phyloP scores from a whole-genome alignment of 176 grass and related monocot genomes.

The Hordeum vulgare region DNA sequence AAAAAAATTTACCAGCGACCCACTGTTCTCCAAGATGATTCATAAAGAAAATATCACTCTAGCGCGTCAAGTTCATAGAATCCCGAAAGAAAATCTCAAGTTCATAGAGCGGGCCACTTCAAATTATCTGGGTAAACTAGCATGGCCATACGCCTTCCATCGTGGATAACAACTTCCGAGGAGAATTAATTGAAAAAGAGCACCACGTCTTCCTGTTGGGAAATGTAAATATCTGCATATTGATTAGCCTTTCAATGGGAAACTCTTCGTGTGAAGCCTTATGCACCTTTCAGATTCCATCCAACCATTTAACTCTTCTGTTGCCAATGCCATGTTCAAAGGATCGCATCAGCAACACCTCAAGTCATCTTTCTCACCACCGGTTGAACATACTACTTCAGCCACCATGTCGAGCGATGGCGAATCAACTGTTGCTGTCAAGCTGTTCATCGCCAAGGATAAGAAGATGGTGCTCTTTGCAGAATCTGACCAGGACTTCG shows the following conservation, averaged over 20 bases:
- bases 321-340: neutral
- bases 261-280: neutral
- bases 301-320: neutral
- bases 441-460: conserved; percentile 35
- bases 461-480: conserved; percentile 33
- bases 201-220: neutral
- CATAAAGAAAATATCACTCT: too few relatives aligned
- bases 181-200: too few relatives aligned
- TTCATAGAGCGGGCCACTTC: too few relatives aligned
- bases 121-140: too few relatives aligned
- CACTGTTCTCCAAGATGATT: too few relatives aligned
- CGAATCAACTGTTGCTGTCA: neutral
- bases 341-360: too few relatives aligned
- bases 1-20: too few relatives aligned
- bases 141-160: neutral
- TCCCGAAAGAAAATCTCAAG: neutral
- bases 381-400: neutral
- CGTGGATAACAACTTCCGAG: too few relatives aligned
- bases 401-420: neutral
- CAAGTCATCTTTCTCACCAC: neutral
- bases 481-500: conserved; percentile 44
- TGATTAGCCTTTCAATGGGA: neutral
- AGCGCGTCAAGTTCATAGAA: too few relatives aligned
- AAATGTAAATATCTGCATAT: neutral
- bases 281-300: neutral